Conservation (phyloP, 2,329 filamentous ascomycete genomes). For the Fulvia fulva region DNA sequence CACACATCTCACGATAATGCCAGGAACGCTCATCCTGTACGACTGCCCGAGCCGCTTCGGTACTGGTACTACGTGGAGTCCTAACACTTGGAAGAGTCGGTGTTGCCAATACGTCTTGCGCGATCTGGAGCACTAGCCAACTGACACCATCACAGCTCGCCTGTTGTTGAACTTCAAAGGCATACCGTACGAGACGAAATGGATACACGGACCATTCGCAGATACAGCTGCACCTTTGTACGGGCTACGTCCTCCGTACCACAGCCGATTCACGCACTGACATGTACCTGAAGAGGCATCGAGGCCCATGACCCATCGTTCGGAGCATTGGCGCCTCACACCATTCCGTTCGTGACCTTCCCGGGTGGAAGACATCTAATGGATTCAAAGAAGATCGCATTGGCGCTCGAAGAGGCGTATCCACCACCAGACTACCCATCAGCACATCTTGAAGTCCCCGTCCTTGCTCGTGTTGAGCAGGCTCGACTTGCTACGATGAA, state of each 20-base stretch:
- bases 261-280: neutral
- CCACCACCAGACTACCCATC: neutral
- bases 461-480: neutral
- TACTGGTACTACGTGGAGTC: neutral
- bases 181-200: conserved; percentile 62
- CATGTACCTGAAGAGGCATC: neutral
- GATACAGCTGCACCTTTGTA: neutral
- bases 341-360: neutral
- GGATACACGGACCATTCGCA: conserved; percentile 35
- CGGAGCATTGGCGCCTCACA: neutral
- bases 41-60: neutral
- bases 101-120: neutral
- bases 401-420: neutral
- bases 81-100: neutral
- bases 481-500: neutral
- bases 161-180: conserved; percentile 59
- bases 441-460: neutral
- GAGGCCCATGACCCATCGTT: neutral
- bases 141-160: neutral
- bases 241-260: neutral
- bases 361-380: neutral
- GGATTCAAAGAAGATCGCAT: neutral
- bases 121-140: neutral
- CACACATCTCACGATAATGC: neutral
- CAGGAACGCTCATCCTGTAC: neutral